phyloP scores from a whole-genome alignment of 192 early-diverging fungal genomes.

The Gigaspora rosea region DNA sequence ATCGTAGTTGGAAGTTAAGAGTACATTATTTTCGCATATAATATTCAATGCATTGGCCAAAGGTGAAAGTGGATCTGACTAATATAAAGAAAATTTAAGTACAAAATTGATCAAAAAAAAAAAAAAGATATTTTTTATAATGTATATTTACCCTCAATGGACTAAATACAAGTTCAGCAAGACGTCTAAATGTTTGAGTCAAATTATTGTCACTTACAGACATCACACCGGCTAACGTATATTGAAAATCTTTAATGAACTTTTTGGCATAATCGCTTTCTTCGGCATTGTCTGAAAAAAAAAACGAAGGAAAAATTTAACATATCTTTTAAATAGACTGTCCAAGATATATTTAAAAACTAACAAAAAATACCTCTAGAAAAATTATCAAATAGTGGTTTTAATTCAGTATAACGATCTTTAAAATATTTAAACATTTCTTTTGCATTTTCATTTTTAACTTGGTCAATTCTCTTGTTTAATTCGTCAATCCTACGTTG shows the following conservation, averaged over 20 bases:
- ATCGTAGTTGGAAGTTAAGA: neutral
- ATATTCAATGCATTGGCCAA: neutral
- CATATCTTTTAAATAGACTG: too few relatives aligned
- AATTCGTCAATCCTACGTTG: neutral
- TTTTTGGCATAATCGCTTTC: neutral
- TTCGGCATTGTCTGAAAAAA: too few relatives aligned
- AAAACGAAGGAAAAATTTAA: too few relatives aligned
- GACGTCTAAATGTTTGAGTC: neutral
- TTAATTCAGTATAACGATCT: neutral
- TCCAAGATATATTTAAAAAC: too few relatives aligned
- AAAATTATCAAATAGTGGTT: neutral
- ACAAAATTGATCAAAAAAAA: neutral
- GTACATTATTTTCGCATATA: neutral
- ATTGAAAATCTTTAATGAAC: neutral
- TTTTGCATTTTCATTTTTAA: neutral
- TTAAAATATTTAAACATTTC: neutral
- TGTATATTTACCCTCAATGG: neutral
- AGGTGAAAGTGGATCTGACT: neutral
- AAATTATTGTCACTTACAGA: neutral
- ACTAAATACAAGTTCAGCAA: neutral
- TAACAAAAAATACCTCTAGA: neutral
- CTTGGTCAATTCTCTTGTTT: neutral
- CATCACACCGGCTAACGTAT: neutral
- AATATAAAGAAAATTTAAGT: neutral
- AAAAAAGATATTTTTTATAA: neutral